Evolutionary conservation across 2,329 filamentous ascomycete genomes (phyloP).

Genomic region (Calonectria henricotiae): DNA sequence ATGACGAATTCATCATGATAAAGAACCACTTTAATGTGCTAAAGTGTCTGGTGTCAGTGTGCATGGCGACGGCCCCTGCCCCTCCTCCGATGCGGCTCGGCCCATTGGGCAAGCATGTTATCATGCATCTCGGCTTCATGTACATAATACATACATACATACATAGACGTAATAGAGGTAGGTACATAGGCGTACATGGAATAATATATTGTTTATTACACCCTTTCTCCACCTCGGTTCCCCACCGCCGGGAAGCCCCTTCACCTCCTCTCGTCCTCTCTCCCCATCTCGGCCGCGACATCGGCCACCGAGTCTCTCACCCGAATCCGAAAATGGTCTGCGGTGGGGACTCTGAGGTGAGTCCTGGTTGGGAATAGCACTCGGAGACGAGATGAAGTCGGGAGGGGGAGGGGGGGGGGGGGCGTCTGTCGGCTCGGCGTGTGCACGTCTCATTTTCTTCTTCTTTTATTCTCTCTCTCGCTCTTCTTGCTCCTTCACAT

Average conservation of each 20-base stretch:
- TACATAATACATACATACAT: not conserved
- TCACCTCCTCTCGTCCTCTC: not conserved
- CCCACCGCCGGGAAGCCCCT: not conserved
- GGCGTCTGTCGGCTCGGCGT: conserved; percentile 2
- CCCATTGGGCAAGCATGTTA: conserved; percentile 7
- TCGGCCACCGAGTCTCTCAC: conserved; percentile 35
- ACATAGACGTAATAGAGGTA: not conserved
- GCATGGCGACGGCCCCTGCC: not conserved
- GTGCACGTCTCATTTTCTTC: conserved; percentile 7
- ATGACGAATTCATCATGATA: conserved; percentile 15
- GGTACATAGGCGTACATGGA: no score
- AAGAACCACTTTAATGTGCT: not conserved
- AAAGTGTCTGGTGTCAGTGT: not conserved
- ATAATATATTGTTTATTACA: no score
- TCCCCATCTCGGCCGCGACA: conserved; percentile 28
- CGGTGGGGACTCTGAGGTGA: conserved; percentile 1
- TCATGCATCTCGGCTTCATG: conserved; percentile 12
- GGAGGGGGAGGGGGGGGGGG: not conserved
- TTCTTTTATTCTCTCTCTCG: not conserved
- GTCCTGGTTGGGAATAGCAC: not conserved
- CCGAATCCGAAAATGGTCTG: conserved; percentile 15
- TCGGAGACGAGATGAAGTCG: conserved; percentile 7
- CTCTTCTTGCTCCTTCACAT: not conserved
- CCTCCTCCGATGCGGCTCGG: conserved; percentile 6
- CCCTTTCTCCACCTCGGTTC: conserved; percentile 18